phyloP scores from a whole-genome alignment of 106 monocot species.

The Phalaenopsis equestris region DNA sequence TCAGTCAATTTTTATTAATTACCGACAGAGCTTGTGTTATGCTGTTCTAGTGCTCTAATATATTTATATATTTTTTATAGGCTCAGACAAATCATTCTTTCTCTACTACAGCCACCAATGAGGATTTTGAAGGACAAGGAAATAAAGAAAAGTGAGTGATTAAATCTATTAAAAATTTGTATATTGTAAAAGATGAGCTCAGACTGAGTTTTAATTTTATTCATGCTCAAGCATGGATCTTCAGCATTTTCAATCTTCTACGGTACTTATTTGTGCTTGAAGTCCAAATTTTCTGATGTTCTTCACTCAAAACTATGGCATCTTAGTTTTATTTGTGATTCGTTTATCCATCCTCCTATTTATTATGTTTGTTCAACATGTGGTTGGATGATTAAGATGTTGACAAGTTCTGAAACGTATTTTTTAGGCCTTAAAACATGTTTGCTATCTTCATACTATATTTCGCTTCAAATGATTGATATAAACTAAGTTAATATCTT shows the following conservation, averaged over 20 bases:
- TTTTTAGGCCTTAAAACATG: no score
- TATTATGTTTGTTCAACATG: no score
- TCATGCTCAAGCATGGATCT: neutral
- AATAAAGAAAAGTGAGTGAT: conserved; percentile 2
- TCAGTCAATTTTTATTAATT: neutral
- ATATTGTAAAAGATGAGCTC: neutral
- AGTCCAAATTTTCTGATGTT: neutral
- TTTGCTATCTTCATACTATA: no score
- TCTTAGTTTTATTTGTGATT: neutral
- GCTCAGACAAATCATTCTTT: neutral
- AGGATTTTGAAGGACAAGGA: neutral
- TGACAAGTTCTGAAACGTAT: no score
- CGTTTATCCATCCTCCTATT: no score
- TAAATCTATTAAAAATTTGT: neutral
- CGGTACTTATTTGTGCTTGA: no score
- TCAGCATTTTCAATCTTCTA: neutral
- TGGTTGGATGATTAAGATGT: no score
- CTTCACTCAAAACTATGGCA: neutral
- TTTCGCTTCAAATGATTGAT: no score
- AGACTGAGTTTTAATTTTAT: neutral
- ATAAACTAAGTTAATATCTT: no score
- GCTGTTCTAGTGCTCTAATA: neutral
- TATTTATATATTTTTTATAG: neutral
- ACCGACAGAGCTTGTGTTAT: neutral
- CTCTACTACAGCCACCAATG: conserved; percentile 1